Evolutionary conservation across 2,329 filamentous ascomycete species (phyloP).

Genomic region (Colletotrichum spaethianum): DNA sequence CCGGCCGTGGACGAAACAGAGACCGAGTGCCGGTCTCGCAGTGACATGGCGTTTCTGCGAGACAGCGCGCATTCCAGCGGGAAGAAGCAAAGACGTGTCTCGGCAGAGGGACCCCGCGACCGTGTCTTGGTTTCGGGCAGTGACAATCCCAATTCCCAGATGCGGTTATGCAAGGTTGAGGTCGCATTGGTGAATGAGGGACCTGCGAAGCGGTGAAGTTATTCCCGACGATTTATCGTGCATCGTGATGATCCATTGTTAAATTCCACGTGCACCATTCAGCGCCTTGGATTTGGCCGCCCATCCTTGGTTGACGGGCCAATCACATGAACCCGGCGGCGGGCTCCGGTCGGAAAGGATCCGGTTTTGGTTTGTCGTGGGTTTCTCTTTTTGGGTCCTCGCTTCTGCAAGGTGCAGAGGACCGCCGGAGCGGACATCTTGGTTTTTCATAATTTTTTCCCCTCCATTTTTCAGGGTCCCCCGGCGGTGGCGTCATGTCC

Average conservation of each 20-base stretch:
- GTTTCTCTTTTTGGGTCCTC: background rate
- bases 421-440: background rate
- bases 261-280: background rate
- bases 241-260: background rate
- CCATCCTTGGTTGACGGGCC: background rate
- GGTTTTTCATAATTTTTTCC: no score
- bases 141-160: background rate
- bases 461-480: constrained; percentile 2
- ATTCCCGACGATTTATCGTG: background rate
- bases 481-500: constrained; percentile 4
- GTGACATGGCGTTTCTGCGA: background rate
- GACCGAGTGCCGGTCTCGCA: constrained; percentile 13
- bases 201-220: background rate
- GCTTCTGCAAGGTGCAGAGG: background rate
- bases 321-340: background rate
- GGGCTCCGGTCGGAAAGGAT: background rate
- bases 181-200: background rate
- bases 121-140: background rate
- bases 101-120: constrained; percentile 10
- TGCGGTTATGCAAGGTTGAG: background rate
- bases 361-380: background rate
- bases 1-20: background rate
- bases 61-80: constrained; percentile 38
- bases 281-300: background rate
- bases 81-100: constrained; percentile 21